A percentile compares a stretch with the other conserved stretches of the same genome.
phyloP scores from a whole-genome alignment of 1,139 yeast genomes.

The Geotrichum restrictum region DNA sequence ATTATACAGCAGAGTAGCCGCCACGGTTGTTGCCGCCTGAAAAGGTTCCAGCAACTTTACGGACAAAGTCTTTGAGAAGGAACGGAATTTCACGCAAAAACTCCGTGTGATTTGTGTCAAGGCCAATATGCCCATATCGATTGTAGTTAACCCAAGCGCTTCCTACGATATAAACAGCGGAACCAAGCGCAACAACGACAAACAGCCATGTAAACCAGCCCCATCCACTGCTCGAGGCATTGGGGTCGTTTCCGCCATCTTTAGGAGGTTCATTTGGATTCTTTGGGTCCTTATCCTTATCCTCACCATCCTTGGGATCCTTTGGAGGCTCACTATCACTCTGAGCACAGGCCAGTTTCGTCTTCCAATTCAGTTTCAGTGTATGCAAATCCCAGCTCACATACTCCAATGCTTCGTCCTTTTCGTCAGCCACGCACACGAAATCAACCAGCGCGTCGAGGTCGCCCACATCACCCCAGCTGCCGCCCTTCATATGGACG shows the following conservation, averaged over 20 bases:
- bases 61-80: conserved; percentile 67
- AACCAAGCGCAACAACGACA: conserved; percentile 54
- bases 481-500: conserved; percentile 51
- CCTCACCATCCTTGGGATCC: conserved; percentile 3
- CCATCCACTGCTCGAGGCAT: conserved; percentile 26
- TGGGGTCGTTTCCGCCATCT: conserved; percentile 30
- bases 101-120: conserved; percentile 43
- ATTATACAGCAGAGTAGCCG: conserved; percentile 83
- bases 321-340: not conserved
- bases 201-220: conserved; percentile 42
- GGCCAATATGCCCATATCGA: conserved; percentile 41
- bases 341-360: conserved; percentile 45
- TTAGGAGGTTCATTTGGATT: not conserved
- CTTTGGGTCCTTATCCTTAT: not conserved
- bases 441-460: conserved; percentile 53
- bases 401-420: conserved; percentile 33
- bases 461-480: conserved; percentile 61
- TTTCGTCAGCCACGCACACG: conserved; percentile 46
- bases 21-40: conserved; percentile 79
- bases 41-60: conserved; percentile 66
- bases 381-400: conserved; percentile 39
- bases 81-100: conserved; percentile 72
- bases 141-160: conserved; percentile 69
- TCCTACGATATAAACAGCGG: conserved; percentile 69
- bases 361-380: conserved; percentile 37